A percentile compares a stretch with the other conserved stretches of the same genome.
These are phyloP conservation scores for Alternaria brassicae DNA, from an alignment of 2,329 filamentous ascomycete genomes.

Conservation along the genomic window DNA sequence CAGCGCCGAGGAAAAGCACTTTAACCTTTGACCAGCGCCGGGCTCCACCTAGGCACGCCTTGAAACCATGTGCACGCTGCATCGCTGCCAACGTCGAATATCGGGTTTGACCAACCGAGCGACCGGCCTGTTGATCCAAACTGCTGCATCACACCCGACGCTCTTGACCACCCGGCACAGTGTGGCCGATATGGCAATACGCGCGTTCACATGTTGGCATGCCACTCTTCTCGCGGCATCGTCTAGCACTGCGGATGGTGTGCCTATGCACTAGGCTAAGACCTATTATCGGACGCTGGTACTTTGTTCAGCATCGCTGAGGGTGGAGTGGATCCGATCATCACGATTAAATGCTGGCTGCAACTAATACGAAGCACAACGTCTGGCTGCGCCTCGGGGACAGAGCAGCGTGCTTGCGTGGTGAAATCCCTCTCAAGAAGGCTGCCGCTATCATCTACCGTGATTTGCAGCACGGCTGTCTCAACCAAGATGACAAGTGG, in stretches of 20 bases:
- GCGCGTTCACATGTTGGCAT: constrained; percentile 27
- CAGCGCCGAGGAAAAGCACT: constrained; percentile 38
- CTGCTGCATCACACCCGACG: constrained; percentile 25
- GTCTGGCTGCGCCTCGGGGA: constrained; percentile 28
- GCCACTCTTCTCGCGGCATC: constrained; percentile 10
- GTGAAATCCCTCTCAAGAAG: constrained; percentile 12
- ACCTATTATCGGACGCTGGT: constrained; percentile 1
- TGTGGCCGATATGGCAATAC: constrained; percentile 23
- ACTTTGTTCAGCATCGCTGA: constrained; percentile 4
- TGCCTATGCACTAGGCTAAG: constrained; percentile 10
- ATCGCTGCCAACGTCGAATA: constrained; percentile 29
- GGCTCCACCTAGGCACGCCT: constrained; percentile 32
- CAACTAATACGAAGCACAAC: constrained; percentile 20
- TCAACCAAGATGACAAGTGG: constrained; percentile 23
- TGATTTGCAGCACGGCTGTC: constrained; percentile 15
- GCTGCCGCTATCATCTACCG: constrained; percentile 21
- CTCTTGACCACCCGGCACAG: constrained; percentile 14
- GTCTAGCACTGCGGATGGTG: constrained; percentile 10
- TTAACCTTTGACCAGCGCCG: constrained; percentile 20
- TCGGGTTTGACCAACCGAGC: constrained; percentile 23
- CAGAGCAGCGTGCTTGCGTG: constrained; percentile 23
- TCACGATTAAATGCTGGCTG: constrained; percentile 16
- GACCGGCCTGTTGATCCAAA: constrained; percentile 26
- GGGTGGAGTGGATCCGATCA: constrained; percentile 19
- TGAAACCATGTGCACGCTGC: constrained; percentile 43